Evolutionary conservation across 129 eudicot genomes (phyloP), one percentile per base, ranked within the genome.

Genomic region (sunflower (Helianthus annuus)): DNA sequence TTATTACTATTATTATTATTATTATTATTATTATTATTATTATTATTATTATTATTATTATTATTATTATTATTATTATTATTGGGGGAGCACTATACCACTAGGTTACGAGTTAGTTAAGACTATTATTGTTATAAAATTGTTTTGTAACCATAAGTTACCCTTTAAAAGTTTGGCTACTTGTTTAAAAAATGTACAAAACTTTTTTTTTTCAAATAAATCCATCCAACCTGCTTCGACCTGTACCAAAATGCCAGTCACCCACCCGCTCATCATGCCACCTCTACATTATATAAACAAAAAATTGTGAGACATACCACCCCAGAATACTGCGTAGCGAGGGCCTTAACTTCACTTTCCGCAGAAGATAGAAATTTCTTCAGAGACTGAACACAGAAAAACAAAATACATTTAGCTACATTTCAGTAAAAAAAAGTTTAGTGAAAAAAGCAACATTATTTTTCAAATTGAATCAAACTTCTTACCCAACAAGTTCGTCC

Each of bases 281-380:
- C 51, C n/a, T 64, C 24, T 64, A 38, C 65, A 9, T 55, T 22
- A 45, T 45, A 70, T 69, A 12, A 32, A 70, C 17, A 29, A 55
- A 3, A 42, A 48, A 13, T 12, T 56, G 48, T 16, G 69, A 81
- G 76, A 71, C 98, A 34, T 87, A 93, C 98, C 91, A 90, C 96
- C 57, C 83, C 89, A 48, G 97, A 77, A 68, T 93, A 93, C 64
- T 82, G 86, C 39, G 81, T 53, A 58, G 89, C 91, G 77, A 93
- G 83, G 52, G 92, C 70, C 82, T 86, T 86, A 10, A 89, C 97
- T 76, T 93, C 98, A 64, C 87, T 82, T 85, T 93, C 97, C 64
- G 96, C 94, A 66, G 71, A 85, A 80, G 76, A 62, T 63, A 93
- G 97, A 69, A 93, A 93, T 59, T 82, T 91, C 83, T 90, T 90